phyloP scores from a whole-genome alignment of 257 asterid species.

The Craterostigma plantagineum region DNA sequence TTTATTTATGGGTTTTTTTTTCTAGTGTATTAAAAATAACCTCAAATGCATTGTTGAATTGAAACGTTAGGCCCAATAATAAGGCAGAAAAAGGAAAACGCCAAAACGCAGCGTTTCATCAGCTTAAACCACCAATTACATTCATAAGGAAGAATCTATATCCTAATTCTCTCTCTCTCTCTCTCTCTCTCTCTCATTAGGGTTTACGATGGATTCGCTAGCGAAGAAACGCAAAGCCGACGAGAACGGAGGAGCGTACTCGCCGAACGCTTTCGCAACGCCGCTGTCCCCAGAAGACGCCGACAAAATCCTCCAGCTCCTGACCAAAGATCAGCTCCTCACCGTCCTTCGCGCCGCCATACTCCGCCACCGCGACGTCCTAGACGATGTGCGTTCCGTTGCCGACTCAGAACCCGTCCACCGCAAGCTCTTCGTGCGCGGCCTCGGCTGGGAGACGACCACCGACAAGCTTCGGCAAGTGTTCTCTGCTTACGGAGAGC shows the following conservation, averaged over 20 bases:
- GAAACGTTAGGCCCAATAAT: too few relatives aligned
- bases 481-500: slow-evolving; percentile 56
- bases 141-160: too few relatives aligned
- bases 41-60: too few relatives aligned
- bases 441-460: slow-evolving; percentile 92
- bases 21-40: too few relatives aligned
- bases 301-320: slow-evolving; percentile 63
- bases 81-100: too few relatives aligned
- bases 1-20: too few relatives aligned
- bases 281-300: slow-evolving; percentile 55
- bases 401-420: slow-evolving; percentile 74
- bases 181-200: too few relatives aligned
- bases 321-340: slow-evolving; percentile 61
- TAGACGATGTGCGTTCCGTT: slow-evolving; percentile 53
- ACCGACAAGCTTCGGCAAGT: slow-evolving; percentile 69
- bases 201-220: too few relatives aligned
- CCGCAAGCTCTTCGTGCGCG: slow-evolving; percentile 87
- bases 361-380: slow-evolving; percentile 58
- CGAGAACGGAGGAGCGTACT: slow-evolving; percentile 52
- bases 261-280: slow-evolving; percentile 16
- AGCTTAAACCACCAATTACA: too few relatives aligned
- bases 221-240: slow-evolving; percentile 77
- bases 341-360: slow-evolving; percentile 65
- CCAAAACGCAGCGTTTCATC: too few relatives aligned
- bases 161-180: too few relatives aligned